Evolutionary conservation across 2,329 filamentous ascomycete genomes (phyloP), one percentile per base, ranked within the genome.

Genomic region (Botrytis squamosa): DNA sequence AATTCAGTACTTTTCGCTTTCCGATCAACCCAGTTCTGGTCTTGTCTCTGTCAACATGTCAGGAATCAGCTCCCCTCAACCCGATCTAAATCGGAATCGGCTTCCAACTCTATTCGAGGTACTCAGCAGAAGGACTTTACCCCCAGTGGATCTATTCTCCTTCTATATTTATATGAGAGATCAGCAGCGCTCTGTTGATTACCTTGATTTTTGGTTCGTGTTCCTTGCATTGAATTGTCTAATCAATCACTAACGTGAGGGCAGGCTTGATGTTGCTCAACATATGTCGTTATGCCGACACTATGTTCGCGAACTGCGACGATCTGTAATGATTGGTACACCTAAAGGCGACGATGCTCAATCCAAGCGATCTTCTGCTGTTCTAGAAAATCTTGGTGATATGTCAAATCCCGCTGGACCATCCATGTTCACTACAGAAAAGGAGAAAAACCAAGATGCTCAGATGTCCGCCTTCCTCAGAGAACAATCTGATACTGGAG

Each of bases 111-210:
- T 99, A 70, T 98, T 97, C 82, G 97, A 99, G 84, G 96, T 99
- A 73, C 86, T 99, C 75, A 97, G 94, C 82, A 91, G 97, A 78
- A 91, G 94, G 77, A 99, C 96, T n/a, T 88, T 97, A 33, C 93
- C 97, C 67, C 96, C 96, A 0, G 95, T 99, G 74, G 97, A 99
- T 81, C 87, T 99, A 18, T 99, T 97, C 83, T 98, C 95, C 2
- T 99, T 99, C 85, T 99, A 99, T 84, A 99, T 99, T 80, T 99
- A 97, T 84, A 99, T 99, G 96, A 90, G 96, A 80, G 97, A 99
- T 83, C 95, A 98, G 84, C 96, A 99, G 83, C 91, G 95, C 82
- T 98, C 95, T 12, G 96, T 99, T 20, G 96, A 99, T 81, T 99
- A 99, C 80, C 86, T 99, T 60, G 96, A 99, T 82, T 99, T 99